Base-by-base conservation (phyloP, 768 basidiomycete genomes). In the Tephrocybe sp. region DNA sequence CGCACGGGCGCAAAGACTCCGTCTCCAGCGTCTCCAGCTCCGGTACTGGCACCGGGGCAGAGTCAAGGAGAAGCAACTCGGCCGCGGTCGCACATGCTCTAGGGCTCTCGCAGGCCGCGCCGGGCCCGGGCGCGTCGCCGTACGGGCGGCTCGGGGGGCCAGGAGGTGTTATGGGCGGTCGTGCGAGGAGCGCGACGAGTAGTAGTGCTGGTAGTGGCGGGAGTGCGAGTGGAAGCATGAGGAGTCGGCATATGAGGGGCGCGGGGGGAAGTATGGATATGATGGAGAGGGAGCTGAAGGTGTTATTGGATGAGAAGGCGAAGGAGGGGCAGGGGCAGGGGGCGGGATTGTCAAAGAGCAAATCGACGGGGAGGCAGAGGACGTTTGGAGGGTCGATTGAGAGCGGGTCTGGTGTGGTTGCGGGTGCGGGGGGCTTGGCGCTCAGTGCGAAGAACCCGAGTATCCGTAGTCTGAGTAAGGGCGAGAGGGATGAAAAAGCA, bases 401-500 rank as follows among this genome's bases (percentile, higher is more conserved):
- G n/a, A n/a, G n/a, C n/a, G n/a, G n/a, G n/a, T n/a, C n/a, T n/a
- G n/a, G n/a, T n/a, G n/a, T n/a, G n/a, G n/a, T n/a, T n/a, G n/a
- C n/a, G n/a, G 57, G 46, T 34, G 43, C 49, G 22, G 49, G 31
- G 13, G 48, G 46, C 33, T 55, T 49, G 26, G 42, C 59, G 16
- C 49, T 60, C 19, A 61, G 53, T 49, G 51, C 53, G 39, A 53
- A 38, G 38, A 41, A 36, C 4, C 54, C 39, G 48, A 43, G 38
- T 34, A 26, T 30, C 10, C 32, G 51, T 19, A 60, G 63, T 31
- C 45, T 20, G 39, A 16, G 59, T 12, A 66, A 67, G 43, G 59
- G 69, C n/a, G n/a, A 72, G 47, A 63, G 80, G 49, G 81, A 77
- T 57, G 82, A 79, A 60, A 85, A 76, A 31, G 78, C 80, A 33